Percentiles rank a stretch among this genome's conserved stretches.
These are phyloP conservation scores for Hanseniaspora uvarum DNA, from an alignment of 1,139 yeast species.

Conservation along the genomic window DNA sequence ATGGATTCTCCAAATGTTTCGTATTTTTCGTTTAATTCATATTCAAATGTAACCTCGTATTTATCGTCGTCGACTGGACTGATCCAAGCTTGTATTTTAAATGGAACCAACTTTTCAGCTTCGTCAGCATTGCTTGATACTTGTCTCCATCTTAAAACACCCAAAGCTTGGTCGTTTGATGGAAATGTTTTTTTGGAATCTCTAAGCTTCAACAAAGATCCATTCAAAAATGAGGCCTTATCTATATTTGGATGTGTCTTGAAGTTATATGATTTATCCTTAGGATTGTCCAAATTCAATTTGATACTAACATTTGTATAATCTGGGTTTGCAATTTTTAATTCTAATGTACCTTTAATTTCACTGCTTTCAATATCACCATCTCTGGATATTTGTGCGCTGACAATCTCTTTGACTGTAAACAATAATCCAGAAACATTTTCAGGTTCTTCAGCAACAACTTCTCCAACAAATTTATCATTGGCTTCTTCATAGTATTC, in stretches of 20 bases:
- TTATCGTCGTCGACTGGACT: slow-evolving; percentile 47
- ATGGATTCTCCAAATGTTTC: slow-evolving; percentile 44
- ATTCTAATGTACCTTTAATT: slow-evolving; percentile 80
- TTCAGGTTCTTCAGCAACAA: slow-evolving; percentile 24
- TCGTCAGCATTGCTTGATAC: slow-evolving; percentile 40
- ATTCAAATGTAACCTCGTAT: slow-evolving; percentile 71
- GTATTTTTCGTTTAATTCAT: slow-evolving; percentile 47
- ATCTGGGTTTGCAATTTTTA: slow-evolving; percentile 67
- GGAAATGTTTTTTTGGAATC: slow-evolving; percentile 78
- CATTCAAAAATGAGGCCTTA: slow-evolving; percentile 51
- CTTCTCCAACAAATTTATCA: background rate
- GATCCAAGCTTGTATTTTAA: slow-evolving; percentile 79
- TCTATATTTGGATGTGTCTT: slow-evolving; percentile 96
- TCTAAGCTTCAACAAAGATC: slow-evolving; percentile 58
- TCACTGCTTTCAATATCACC: slow-evolving; percentile 69
- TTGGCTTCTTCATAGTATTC: slow-evolving; percentile 22
- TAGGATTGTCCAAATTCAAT: slow-evolving; percentile 36
- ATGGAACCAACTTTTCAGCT: slow-evolving; percentile 50
- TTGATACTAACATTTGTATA: slow-evolving; percentile 57
- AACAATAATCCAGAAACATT: slow-evolving; percentile 69
- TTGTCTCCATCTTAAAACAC: slow-evolving; percentile 85
- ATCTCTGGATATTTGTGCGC: slow-evolving; percentile 72
- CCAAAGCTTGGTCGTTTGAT: slow-evolving; percentile 76
- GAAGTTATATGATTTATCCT: slow-evolving; percentile 45
- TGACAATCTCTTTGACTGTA: slow-evolving; percentile 63